phyloP scores from a whole-genome alignment of 1,284 basidiomycete genomes.

The Microbotryum scabiosae region DNA sequence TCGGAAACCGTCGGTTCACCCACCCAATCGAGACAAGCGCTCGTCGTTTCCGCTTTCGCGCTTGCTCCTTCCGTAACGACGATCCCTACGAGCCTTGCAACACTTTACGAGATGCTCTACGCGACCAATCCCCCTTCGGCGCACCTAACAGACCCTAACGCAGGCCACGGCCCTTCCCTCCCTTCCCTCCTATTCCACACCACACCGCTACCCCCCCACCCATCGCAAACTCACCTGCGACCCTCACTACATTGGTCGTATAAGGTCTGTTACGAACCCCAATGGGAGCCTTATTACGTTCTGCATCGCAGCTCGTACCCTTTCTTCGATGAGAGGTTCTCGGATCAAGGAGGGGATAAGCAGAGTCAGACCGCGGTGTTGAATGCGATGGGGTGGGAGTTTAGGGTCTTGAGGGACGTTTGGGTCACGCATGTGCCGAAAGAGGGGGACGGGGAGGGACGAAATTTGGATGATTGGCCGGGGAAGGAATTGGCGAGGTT shows the following conservation, averaged over 20 bases:
- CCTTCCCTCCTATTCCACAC: constrained; percentile 15
- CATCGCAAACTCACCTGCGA: neutral
- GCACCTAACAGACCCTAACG: constrained; percentile 17
- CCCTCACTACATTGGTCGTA: constrained; percentile 1
- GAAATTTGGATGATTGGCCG: no score
- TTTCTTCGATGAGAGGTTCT: constrained; percentile 23
- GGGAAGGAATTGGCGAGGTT: no score
- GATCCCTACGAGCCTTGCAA: neutral
- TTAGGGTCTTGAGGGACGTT: constrained; percentile 5
- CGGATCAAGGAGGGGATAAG: constrained; percentile 26
- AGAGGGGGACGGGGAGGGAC: neutral
- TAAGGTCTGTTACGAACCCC: constrained; percentile 18
- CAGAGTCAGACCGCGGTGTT: constrained; percentile 17
- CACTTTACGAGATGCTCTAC: neutral
- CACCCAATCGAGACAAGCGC: constrained; percentile 7
- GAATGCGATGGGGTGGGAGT: constrained; percentile 21
- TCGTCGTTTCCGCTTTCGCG: constrained; percentile 18
- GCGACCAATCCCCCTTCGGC: neutral
- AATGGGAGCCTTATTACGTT: constrained; percentile 27
- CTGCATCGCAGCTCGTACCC: constrained; percentile 16
- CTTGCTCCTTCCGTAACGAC: neutral
- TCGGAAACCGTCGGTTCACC: constrained; percentile 3
- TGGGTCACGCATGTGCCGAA: constrained; percentile 15
- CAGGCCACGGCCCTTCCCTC: constrained; percentile 20
- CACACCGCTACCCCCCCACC: neutral